phyloP scores from a whole-genome alignment of 139 green algal genomes.

The Chlamydomonas incerta region DNA sequence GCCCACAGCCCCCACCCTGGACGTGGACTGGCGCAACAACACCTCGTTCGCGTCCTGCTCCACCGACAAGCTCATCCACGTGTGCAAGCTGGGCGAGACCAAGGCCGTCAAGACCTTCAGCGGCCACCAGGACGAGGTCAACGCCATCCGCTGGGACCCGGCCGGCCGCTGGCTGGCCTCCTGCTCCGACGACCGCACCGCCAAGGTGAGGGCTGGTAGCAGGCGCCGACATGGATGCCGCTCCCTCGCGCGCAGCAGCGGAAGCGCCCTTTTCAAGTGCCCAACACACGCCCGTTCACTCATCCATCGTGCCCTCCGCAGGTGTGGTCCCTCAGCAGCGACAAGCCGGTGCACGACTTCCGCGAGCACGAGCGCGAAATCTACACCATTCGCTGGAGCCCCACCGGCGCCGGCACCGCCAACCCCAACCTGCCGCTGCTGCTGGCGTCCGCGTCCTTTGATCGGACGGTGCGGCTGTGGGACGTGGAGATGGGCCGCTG shows the following conservation, averaged over 20 bases:
- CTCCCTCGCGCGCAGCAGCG: no score
- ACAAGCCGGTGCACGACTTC: constrained; percentile 73
- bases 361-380: constrained; percentile 86
- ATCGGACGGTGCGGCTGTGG: constrained; percentile 86
- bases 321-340: constrained; percentile 55
- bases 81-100: constrained; percentile 79
- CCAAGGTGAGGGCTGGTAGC: constrained; percentile 83
- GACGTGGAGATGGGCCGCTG: constrained; percentile 79
- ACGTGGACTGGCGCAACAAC: constrained; percentile 95
- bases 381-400: constrained; percentile 91
- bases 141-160: constrained; percentile 79
- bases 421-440: constrained; percentile 77
- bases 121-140: constrained; percentile 92
- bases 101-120: constrained; percentile 78
- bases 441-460: constrained; percentile 89
- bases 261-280: no score
- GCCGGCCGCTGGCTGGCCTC: constrained; percentile 86
- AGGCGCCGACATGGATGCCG: no score
- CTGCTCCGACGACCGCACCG: constrained; percentile 88
- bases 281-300: no score
- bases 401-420: constrained; percentile 64
- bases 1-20: constrained; percentile 79
- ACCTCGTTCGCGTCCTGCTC: constrained; percentile 91
- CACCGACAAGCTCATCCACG: constrained; percentile 88
- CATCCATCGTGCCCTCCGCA: constrained; percentile 13